These are phyloP conservation scores for Leccinum subfulvum DNA, from an alignment of 1,284 basidiomycete genomes.

Conservation along the genomic window DNA sequence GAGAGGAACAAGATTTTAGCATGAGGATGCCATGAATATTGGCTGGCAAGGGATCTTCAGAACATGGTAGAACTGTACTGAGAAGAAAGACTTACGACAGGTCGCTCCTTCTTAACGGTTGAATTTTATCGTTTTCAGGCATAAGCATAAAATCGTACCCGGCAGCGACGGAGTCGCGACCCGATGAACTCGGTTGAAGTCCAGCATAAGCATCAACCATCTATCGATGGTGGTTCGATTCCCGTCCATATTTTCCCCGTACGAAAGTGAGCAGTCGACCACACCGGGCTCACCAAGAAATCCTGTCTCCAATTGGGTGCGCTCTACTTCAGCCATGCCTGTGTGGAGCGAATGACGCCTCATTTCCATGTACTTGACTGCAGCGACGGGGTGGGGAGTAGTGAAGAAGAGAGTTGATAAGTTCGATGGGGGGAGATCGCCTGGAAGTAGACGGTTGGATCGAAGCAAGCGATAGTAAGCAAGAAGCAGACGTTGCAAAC, in stretches of 20 bases:
- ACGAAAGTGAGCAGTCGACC: conserved; percentile 58
- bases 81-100: conserved; percentile 48
- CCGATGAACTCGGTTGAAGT: conserved; percentile 59
- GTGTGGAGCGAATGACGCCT: conserved; percentile 73
- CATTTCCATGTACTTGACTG: conserved; percentile 70
- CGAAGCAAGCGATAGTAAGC: conserved; percentile 79
- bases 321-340: conserved; percentile 74
- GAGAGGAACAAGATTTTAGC: conserved; percentile 40
- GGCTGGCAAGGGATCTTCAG: conserved; percentile 37
- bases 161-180: conserved; percentile 46
- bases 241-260: conserved; percentile 46
- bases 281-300: conserved; percentile 57
- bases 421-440: conserved; percentile 52
- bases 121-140: conserved; percentile 33
- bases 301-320: conserved; percentile 61
- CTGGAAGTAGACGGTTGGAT: conserved; percentile 68
- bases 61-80: neutral
- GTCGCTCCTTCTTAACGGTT: conserved; percentile 43
- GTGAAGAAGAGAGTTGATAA: conserved; percentile 55
- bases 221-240: conserved; percentile 55
- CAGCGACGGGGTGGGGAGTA: conserved; percentile 59
- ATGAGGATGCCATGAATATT: conserved; percentile 69
- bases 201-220: conserved; percentile 75
- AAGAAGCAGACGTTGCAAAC: conserved; percentile 68
- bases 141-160: conserved; percentile 43